Percentiles rank a stretch among this genome's conserved stretches.
phyloP scores from a whole-genome alignment of 371 early-diverging fungal species.

The Smittium mucronatum region DNA sequence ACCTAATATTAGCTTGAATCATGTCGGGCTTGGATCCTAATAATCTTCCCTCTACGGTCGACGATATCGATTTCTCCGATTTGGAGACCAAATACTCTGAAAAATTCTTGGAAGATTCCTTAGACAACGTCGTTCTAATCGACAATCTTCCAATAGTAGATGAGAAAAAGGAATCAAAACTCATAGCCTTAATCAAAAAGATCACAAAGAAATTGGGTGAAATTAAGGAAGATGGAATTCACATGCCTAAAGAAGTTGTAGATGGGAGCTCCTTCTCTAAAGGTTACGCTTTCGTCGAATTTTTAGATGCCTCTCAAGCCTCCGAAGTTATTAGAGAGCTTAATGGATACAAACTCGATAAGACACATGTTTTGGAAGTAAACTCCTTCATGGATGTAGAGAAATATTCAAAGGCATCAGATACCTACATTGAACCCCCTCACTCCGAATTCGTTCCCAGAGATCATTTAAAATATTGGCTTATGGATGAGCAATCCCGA shows the following conservation, averaged over 20 bases:
- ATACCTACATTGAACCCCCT: slow-evolving; percentile 57
- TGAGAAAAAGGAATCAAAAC: slow-evolving; percentile 69
- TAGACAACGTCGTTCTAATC: slow-evolving; percentile 80
- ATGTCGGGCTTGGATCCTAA: slow-evolving; percentile 22
- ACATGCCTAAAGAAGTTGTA: slow-evolving; percentile 76
- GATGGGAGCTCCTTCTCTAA: slow-evolving; percentile 59
- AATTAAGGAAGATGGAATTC: slow-evolving; percentile 66
- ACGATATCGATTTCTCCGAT: slow-evolving; percentile 72
- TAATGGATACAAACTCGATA: slow-evolving; percentile 72
- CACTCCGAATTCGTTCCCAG: slow-evolving; percentile 50
- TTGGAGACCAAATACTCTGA: slow-evolving; percentile 57
- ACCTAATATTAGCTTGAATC: no score
- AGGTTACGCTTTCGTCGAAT: slow-evolving; percentile 89
- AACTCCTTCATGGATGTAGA: slow-evolving; percentile 87
- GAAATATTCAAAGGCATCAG: slow-evolving; percentile 55
- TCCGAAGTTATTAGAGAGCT: slow-evolving; percentile 58
- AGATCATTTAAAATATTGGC: slow-evolving; percentile 84
- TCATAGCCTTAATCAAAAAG: slow-evolving; percentile 61
- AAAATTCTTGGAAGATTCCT: slow-evolving; percentile 45
- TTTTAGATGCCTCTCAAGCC: slow-evolving; percentile 76
- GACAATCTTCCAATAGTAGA: slow-evolving; percentile 87
- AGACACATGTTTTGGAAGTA: slow-evolving; percentile 64
- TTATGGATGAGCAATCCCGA: slow-evolving; percentile 69
- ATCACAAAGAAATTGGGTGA: slow-evolving; percentile 66
- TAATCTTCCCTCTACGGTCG: slow-evolving; percentile 30